Conservation (phyloP, 1,284 basidiomycete genomes). For the Moesziomyces aphidis region DNA sequence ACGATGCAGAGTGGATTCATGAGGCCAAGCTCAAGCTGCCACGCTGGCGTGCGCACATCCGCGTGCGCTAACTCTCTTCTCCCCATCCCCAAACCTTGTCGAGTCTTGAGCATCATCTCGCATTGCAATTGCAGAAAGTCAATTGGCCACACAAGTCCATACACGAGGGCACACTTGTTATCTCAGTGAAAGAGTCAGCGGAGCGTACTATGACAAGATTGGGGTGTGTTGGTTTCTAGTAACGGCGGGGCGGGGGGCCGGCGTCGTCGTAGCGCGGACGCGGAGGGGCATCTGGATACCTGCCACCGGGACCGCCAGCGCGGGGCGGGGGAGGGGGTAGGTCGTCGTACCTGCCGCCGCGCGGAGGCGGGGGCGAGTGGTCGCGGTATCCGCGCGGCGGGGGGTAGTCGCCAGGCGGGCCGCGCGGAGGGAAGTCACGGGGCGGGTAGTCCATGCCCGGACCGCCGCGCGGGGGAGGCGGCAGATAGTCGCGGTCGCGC, state of each 20-base stretch:
- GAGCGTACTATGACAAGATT: neutral
- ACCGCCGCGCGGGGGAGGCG: conserved; percentile 39
- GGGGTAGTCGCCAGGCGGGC: conserved; percentile 53
- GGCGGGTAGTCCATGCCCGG: conserved; percentile 55
- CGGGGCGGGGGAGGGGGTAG: conserved; percentile 53
- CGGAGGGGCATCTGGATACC: conserved; percentile 38
- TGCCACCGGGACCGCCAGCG: conserved; percentile 29
- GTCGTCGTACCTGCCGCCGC: conserved; percentile 51
- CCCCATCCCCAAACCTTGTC: neutral
- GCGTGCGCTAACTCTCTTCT: conserved; percentile 13
- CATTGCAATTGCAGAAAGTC: neutral
- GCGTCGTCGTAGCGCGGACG: conserved; percentile 46
- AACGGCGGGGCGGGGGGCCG: conserved; percentile 44
- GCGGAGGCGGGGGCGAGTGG: conserved; percentile 45
- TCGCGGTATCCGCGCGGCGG: conserved; percentile 55
- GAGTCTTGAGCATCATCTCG: neutral
- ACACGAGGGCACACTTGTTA: too few species aligned
- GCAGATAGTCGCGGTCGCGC: conserved; percentile 44
- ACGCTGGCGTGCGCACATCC: conserved; percentile 31
- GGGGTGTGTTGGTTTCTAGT: conserved; percentile 5
- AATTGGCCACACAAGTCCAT: too few species aligned
- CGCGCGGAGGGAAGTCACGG: conserved; percentile 51
- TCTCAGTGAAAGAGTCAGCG: neutral
- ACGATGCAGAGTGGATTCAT: conserved; percentile 44
- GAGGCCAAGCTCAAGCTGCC: conserved; percentile 25